Percentiles rank a stretch among this genome's conserved stretches.
These are phyloP conservation scores for Lecanosticta acicola DNA, from an alignment of 2,329 filamentous ascomycete species.

Conservation along the genomic window DNA sequence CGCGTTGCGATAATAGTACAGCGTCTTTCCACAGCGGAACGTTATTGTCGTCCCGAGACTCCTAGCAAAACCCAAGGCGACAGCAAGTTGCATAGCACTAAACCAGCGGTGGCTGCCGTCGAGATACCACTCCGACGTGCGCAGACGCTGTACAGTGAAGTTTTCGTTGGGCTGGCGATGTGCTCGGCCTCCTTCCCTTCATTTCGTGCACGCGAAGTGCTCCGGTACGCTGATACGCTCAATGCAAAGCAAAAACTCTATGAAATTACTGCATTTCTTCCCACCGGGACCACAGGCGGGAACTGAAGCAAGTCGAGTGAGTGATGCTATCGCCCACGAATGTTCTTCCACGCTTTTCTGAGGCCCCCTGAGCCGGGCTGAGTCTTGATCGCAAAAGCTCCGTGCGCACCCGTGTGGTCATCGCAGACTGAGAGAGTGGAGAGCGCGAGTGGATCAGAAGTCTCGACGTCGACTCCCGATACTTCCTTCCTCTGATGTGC, in stretches of 20 bases:
- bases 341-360: conserved; percentile 24
- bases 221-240: not conserved
- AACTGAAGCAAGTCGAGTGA: not conserved
- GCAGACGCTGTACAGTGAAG: too few species aligned
- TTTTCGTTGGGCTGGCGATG: too few species aligned
- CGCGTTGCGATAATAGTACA: too few species aligned
- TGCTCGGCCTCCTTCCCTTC: too few species aligned
- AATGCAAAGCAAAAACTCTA: not conserved
- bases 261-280: too few species aligned
- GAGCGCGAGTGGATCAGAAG: conserved; percentile 50
- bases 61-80: too few species aligned
- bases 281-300: not conserved
- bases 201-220: not conserved
- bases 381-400: conserved; percentile 39
- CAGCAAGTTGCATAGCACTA: too few species aligned
- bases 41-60: too few species aligned
- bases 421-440: conserved; percentile 45
- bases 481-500: conserved; percentile 37
- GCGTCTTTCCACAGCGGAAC: too few species aligned
- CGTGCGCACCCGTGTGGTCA: conserved; percentile 35
- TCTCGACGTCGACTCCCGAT: conserved; percentile 19
- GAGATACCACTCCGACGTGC: too few species aligned
- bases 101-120: too few species aligned
- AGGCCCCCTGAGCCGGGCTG: conserved; percentile 16
- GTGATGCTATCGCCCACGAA: conserved; percentile 6